Conservation (phyloP, 306 rosid genomes). For the Trifolium pratense region DNA sequence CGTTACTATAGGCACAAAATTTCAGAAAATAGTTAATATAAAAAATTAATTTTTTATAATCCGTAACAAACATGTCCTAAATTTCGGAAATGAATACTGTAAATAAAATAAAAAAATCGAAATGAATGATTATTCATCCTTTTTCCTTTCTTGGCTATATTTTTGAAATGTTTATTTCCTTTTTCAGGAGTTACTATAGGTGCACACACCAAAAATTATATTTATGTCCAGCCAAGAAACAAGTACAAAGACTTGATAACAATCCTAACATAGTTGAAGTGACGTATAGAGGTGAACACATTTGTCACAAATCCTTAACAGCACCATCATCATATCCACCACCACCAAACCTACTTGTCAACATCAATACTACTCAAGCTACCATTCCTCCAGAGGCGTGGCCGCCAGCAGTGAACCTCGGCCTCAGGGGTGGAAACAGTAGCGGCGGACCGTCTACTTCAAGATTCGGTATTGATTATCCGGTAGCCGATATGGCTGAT, state of each 20-base stretch:
- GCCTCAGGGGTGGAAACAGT: background rate
- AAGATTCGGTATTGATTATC: slow-evolving; percentile 37
- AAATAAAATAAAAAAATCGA: too few relatives aligned
- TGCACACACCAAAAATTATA: slow-evolving; percentile 86
- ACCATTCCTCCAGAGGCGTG: slow-evolving; percentile 18
- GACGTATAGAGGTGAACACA: slow-evolving; percentile 64
- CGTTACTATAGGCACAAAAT: too few relatives aligned
- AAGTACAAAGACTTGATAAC: slow-evolving; percentile 65
- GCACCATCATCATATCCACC: slow-evolving; percentile 69
- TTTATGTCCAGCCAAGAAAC: slow-evolving; percentile 74
- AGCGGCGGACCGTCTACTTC: slow-evolving; percentile 43
- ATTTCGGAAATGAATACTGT: too few relatives aligned
- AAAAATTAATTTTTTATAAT: too few relatives aligned
- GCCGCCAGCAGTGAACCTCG: slow-evolving; percentile 43
- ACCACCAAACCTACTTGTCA: background rate
- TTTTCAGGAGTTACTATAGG: slow-evolving; percentile 72
- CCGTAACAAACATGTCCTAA: too few relatives aligned
- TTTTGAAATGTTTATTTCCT: background rate
- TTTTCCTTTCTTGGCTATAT: background rate
- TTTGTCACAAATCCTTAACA: slow-evolving; percentile 72
- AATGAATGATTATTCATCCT: background rate
- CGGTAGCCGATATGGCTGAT: slow-evolving; percentile 66
- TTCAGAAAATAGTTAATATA: too few relatives aligned
- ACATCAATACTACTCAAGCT: background rate
- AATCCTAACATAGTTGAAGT: slow-evolving; percentile 64